These are phyloP conservation scores for Colletotrichum simmondsii DNA, from an alignment of 2,329 filamentous ascomycete species.

Conservation along the genomic window DNA sequence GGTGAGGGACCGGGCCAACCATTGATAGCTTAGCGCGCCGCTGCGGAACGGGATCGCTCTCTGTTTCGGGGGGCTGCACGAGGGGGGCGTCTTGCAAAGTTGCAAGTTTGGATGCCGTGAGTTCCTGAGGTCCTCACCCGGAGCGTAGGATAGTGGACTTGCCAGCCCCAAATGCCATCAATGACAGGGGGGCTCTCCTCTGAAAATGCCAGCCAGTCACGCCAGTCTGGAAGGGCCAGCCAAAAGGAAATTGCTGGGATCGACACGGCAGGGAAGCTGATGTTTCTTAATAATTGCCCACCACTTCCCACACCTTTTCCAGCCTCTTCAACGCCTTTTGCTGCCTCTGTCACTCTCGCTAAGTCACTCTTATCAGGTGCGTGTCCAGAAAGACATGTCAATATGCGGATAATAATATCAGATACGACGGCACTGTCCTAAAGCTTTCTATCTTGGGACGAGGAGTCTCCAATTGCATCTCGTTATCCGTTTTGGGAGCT, in stretches of 20 bases:
- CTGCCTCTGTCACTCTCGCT: conserved; percentile 10
- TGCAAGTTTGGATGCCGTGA: background rate
- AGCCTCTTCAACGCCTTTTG: conserved; percentile 23
- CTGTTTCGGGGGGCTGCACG: conserved; percentile 16
- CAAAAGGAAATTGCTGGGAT: conserved; percentile 31
- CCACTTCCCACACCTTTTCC: conserved; percentile 11
- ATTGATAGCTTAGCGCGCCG: conserved; percentile 24
- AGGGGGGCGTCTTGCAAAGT: background rate
- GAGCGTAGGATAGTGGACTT: too few relatives aligned
- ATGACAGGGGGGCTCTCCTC: conserved; percentile 11
- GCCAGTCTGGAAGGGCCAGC: background rate
- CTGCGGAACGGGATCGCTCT: conserved; percentile 27
- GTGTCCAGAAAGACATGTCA: background rate
- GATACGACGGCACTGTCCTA: background rate
- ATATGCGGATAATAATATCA: background rate
- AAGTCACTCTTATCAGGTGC: background rate
- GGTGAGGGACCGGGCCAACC: background rate
- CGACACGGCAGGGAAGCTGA: conserved; percentile 24
- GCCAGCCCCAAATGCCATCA: conserved; percentile 13
- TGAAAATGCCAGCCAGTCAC: background rate
- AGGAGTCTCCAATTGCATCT: background rate
- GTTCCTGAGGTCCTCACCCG: background rate
- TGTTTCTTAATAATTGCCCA: conserved; percentile 32
- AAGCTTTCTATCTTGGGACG: too few relatives aligned
- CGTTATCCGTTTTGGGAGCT: too few relatives aligned